phyloP scores from a whole-genome alignment of 192 early-diverging fungal species.

The Backusella liffmaniae region DNA sequence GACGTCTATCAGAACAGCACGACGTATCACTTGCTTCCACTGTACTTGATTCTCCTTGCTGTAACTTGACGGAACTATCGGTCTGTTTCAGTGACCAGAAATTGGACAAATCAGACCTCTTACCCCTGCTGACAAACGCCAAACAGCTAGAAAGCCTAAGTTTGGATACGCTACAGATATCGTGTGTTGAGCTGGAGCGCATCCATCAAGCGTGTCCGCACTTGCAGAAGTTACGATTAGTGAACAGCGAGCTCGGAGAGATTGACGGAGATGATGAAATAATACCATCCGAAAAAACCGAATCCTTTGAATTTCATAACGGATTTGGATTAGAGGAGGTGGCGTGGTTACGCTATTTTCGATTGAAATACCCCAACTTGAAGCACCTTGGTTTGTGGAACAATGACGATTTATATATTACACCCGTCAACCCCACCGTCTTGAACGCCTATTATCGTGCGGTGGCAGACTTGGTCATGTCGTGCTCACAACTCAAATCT shows the following conservation, averaged over 20 bases:
- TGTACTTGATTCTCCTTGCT: not conserved
- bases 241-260: not conserved
- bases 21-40: not conserved
- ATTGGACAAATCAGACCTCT: not conserved
- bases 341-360: not conserved
- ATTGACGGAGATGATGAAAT: not conserved
- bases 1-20: not conserved
- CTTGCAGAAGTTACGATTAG: not conserved
- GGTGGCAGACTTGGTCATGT: not conserved
- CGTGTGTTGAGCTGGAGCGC: not conserved
- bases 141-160: not conserved
- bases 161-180: not conserved
- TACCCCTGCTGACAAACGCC: not conserved
- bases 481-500: not conserved
- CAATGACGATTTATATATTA: not conserved
- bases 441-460: not conserved
- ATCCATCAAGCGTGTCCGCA: not conserved
- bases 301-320: not conserved
- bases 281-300: not conserved
- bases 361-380: not conserved
- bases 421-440: not conserved
- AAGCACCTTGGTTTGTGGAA: not conserved
- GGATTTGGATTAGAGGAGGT: not conserved
- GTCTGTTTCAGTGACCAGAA: not conserved
- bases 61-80: not conserved